Evolutionary conservation across 352 stramenopile species (phyloP).

Genomic region (Pilasporangium apinafurcum): DNA sequence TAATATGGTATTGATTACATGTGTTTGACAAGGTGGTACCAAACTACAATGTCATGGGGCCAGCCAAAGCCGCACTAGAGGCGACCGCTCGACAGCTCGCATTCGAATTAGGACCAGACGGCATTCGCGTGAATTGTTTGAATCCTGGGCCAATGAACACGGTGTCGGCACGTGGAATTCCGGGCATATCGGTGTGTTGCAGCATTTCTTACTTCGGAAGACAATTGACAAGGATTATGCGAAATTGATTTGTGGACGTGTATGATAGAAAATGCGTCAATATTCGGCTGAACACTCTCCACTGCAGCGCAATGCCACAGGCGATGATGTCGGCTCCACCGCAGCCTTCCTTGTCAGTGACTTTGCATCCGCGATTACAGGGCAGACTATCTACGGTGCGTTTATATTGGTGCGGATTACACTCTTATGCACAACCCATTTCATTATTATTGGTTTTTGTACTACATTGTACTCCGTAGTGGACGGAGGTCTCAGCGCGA

Average conservation of each 20-base stretch:
- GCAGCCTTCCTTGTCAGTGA: conserved; percentile 80
- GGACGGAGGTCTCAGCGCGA: conserved; percentile 65
- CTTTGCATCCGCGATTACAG: conserved; percentile 69
- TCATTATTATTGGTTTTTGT: conserved; percentile 3
- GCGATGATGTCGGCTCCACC: conserved; percentile 70
- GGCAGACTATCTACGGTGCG: conserved; percentile 86
- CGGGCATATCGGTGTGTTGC: conserved; percentile 64
- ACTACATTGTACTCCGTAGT: conserved; percentile 16
- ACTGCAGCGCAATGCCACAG: conserved; percentile 64
- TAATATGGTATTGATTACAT: too few species aligned
- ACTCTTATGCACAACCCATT: not conserved
- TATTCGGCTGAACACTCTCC: conserved; percentile 60
- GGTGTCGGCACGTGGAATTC: conserved; percentile 86
- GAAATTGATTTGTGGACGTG: too few species aligned
- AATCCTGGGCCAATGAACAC: conserved; percentile 90
- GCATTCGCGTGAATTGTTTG: conserved; percentile 88
- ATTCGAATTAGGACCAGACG: conserved; percentile 61
- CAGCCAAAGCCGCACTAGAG: conserved; percentile 88
- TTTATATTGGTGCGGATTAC: not conserved
- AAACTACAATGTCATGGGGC: conserved; percentile 91
- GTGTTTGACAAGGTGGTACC: conserved; percentile 76
- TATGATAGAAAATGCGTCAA: conserved; percentile 69
- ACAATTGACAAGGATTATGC: too few species aligned
- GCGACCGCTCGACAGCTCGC: conserved; percentile 78
- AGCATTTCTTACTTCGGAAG: not conserved